Percentiles rank a stretch among this genome's conserved stretches.
These are phyloP conservation scores for Cytospora chrysosperma DNA, from an alignment of 2,329 filamentous ascomycete genomes.

Conservation along the genomic window DNA sequence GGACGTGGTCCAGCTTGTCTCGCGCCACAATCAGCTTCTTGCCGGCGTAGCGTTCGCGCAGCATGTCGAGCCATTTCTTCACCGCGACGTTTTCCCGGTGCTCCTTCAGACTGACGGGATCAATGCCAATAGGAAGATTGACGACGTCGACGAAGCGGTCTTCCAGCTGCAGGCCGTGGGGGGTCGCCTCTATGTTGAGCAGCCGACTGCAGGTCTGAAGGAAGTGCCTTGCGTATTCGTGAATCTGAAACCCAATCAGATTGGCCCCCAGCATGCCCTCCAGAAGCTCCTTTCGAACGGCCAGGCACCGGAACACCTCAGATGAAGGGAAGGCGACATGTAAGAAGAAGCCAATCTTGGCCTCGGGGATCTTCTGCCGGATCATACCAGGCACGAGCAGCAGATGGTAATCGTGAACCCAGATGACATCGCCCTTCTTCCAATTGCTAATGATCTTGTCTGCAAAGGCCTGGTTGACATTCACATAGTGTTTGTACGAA, in stretches of 20 bases:
- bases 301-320: conserved; percentile 90
- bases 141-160: conserved; percentile 91
- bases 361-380: conserved; percentile 84
- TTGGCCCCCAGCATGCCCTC: conserved; percentile 93
- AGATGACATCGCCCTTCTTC: conserved; percentile 90
- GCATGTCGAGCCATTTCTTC: conserved; percentile 72
- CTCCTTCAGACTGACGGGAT: conserved; percentile 71
- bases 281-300: conserved; percentile 80
- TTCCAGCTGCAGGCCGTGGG: conserved; percentile 84
- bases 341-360: conserved; percentile 93
- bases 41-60: conserved; percentile 80
- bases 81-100: conserved; percentile 74
- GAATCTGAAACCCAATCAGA: conserved; percentile 88
- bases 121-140: conserved; percentile 85
- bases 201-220: conserved; percentile 92
- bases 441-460: conserved; percentile 87
- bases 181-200: conserved; percentile 84
- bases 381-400: conserved; percentile 87
- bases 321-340: conserved; percentile 95
- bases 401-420: conserved; percentile 95
- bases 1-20: conserved; percentile 90
- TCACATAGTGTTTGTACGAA: conserved; percentile 92
- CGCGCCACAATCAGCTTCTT: conserved; percentile 90
- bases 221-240: conserved; percentile 92
- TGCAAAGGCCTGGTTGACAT: conserved; percentile 89